phyloP scores from a whole-genome alignment of 1,139 yeast genomes.

The Candida frijolesensis region DNA sequence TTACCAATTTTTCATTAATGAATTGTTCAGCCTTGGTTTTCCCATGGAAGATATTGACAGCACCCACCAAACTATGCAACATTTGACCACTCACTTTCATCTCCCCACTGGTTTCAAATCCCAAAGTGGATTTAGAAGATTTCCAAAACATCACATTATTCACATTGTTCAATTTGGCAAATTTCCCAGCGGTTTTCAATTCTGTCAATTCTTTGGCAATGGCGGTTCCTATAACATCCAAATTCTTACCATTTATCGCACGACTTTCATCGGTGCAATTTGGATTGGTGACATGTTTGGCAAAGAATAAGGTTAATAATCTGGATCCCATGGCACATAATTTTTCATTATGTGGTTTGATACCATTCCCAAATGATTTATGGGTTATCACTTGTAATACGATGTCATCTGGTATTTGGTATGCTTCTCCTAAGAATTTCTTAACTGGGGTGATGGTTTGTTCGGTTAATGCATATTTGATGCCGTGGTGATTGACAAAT shows the following conservation, averaged over 20 bases:
- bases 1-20: conserved; percentile 47
- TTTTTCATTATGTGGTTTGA: conserved; percentile 85
- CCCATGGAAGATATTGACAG: conserved; percentile 73
- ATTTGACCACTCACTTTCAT: conserved; percentile 64
- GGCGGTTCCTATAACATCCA: conserved; percentile 65
- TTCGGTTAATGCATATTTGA: conserved; percentile 55
- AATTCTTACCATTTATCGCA: conserved; percentile 54
- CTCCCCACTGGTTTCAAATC: conserved; percentile 59
- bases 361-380: conserved; percentile 91
- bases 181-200: conserved; percentile 51
- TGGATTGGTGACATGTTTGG: conserved; percentile 49
- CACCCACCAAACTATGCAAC: conserved; percentile 79
- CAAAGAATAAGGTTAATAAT: conserved; percentile 61
- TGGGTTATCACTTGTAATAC: conserved; percentile 84
- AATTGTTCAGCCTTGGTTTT: conserved; percentile 56
- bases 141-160: conserved; percentile 73
- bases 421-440: conserved; percentile 45
- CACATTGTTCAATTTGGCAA: conserved; percentile 51
- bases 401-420: conserved; percentile 52
- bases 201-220: conserved; percentile 54
- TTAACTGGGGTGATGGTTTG: conserved; percentile 52
- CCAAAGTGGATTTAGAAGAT: conserved; percentile 54
- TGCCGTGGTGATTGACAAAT: conserved; percentile 61
- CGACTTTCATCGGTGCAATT: conserved; percentile 26
- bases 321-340: conserved; percentile 78